Evolutionary conservation across 2,329 filamentous ascomycete genomes (phyloP), one percentile per base, ranked within the genome.

Genomic region (Diplodia scrobiculata): DNA sequence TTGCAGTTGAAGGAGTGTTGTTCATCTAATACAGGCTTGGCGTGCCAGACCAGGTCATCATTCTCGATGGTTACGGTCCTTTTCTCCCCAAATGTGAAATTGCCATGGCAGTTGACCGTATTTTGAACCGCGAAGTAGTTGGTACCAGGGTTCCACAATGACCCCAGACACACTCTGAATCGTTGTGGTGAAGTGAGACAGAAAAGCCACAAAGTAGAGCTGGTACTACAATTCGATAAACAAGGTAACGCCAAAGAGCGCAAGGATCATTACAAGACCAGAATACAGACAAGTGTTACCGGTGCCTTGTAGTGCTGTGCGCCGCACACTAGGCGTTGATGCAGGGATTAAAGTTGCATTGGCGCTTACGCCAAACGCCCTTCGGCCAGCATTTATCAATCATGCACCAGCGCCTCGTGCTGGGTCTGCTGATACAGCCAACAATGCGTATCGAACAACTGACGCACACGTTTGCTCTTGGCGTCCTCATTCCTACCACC

Each of bases 331-430:
- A 45, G 36, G 25, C 2, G 21, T 13, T 29, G 19, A 29, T 9
- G 19, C 52, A 36, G 32, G 54, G 13, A 36, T 58, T 13, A 36
- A 41, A 29, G 34, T 38, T 21, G 34, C 54, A 27, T 27, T 58
- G 54, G 54, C 21, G 36, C 54, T 27, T 58, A 58, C 54, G n/a
- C 34, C 54, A 29, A 32, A 58, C 17, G 17, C 54, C 21, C 21
- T 9, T 58, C 34, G 34, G 54, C 25, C 54, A 58, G 54, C 54
- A 45, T 45, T 58, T n/a, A 45, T 36, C 32, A 38, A 45, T 11
- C 10, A 36, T 27, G 54, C 34, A 58, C 54, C 34, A 29, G 17
- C 52, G 32, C 19, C 41, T 45, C 9, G 27, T 7, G 19, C 41
- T 38, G 9, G 25, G 29, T n/a, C 32, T 7, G 34, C 52, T 36